Evolutionary conservation across 164 flowering plant species (phyloP).

Genomic region (Magnolia officinalis): DNA sequence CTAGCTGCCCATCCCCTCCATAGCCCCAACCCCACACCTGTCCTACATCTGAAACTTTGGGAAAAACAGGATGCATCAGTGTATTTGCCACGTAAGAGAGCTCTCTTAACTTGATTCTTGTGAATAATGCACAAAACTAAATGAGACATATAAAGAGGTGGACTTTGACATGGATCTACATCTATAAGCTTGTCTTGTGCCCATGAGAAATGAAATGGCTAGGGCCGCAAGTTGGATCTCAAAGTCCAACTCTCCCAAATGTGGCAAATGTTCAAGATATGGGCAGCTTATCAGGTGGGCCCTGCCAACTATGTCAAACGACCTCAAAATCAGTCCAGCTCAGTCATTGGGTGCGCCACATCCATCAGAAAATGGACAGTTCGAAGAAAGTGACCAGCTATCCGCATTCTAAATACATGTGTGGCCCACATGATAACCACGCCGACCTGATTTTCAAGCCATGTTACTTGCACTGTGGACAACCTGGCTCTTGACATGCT

Average conservation of each 20-base stretch:
- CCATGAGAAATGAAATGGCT: no score
- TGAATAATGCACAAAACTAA: no score
- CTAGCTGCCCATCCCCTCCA: slow-evolving; percentile 99
- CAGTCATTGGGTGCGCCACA: background rate
- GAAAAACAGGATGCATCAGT: slow-evolving; percentile 28
- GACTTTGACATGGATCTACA: no score
- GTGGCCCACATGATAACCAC: background rate
- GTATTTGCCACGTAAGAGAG: slow-evolving; percentile 8
- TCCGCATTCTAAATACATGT: background rate
- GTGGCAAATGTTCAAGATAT: no score
- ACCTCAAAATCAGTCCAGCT: background rate
- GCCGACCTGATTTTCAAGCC: background rate
- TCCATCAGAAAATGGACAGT: background rate
- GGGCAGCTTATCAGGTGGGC: background rate
- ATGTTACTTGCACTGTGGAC: background rate
- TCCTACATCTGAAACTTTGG: slow-evolving; percentile 78
- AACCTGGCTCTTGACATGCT: background rate
- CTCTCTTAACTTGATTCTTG: background rate
- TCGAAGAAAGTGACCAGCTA: background rate
- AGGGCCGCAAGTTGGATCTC: no score
- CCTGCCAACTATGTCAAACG: background rate
- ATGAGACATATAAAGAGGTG: no score
- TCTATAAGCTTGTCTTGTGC: no score
- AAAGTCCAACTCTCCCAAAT: no score
- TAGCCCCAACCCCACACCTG: slow-evolving; percentile 99